Evolutionary conservation across 129 eudicot species (phyloP).

Genomic region (Pseudognaphalium luteoalbum): DNA sequence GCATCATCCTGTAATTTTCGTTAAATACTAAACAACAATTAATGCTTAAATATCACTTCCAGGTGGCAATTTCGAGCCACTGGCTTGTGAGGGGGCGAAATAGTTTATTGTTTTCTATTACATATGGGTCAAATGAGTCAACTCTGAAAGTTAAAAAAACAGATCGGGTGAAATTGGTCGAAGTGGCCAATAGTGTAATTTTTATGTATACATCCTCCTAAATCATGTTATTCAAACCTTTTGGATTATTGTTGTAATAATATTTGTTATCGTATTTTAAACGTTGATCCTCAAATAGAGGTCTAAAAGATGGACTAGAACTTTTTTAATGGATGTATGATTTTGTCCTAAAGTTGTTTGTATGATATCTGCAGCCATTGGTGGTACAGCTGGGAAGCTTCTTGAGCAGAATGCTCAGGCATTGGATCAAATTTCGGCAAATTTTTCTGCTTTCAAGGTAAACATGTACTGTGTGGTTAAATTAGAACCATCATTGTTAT

Average conservation of each 20-base stretch:
- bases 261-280: not conserved
- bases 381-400: constrained; percentile 73
- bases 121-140: not conserved
- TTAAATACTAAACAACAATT: no score
- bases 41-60: no score
- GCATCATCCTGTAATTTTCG: no score
- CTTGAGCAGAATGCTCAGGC: constrained; percentile 79
- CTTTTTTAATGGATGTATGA: not conserved
- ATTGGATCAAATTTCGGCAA: constrained; percentile 68
- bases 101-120: not conserved
- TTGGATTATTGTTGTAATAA: not conserved
- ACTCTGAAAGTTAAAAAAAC: not conserved
- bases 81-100: not conserved
- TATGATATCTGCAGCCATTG: constrained; percentile 53
- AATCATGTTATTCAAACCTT: not conserved
- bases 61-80: not conserved
- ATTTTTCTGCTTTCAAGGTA: constrained; percentile 73
- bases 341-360: constrained; percentile 19
- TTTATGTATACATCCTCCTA: no score
- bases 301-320: not conserved
- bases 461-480: constrained; percentile 1
- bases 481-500: constrained; percentile 2
- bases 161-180: not conserved
- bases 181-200: not conserved
- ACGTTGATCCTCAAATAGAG: not conserved